A percentile compares a stretch with the other conserved stretches of the same genome.
phyloP scores from a whole-genome alignment of 805 yeast species.

The Wickerhamiella azyma region DNA sequence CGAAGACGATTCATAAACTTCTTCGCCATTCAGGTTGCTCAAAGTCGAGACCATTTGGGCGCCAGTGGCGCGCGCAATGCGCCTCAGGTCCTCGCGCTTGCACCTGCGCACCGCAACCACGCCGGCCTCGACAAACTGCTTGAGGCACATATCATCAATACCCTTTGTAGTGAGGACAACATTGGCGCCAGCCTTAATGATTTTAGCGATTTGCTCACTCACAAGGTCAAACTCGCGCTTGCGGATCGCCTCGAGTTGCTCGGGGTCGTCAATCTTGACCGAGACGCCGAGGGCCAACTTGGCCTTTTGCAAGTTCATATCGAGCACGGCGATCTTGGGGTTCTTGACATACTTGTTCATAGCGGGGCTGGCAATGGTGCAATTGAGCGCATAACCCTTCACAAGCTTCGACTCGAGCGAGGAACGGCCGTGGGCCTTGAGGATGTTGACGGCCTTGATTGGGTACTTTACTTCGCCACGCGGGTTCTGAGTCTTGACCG shows the following conservation, averaged over 20 bases:
- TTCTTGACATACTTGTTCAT: conserved; percentile 59
- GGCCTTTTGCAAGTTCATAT: conserved; percentile 87
- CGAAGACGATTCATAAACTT: conserved; percentile 70
- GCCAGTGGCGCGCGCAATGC: conserved; percentile 97
- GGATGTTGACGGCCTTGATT: conserved; percentile 87
- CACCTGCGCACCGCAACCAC: conserved; percentile 96
- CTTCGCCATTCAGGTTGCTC: conserved; percentile 93
- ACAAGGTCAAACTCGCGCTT: conserved; percentile 79
- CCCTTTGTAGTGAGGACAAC: conserved; percentile 90
- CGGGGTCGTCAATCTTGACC: conserved; percentile 93
- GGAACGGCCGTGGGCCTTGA: conserved; percentile 95
- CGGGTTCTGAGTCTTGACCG: conserved; percentile 78
- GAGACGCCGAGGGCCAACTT: conserved; percentile 98
- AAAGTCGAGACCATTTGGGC: conserved; percentile 77
- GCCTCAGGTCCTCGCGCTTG: conserved; percentile 87
- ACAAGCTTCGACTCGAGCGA: conserved; percentile 74
- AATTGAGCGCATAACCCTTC: conserved; percentile 89
- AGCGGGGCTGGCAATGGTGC: conserved; percentile 95
- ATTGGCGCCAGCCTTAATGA: conserved; percentile 79
- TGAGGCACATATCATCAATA: conserved; percentile 81
- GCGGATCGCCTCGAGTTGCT: conserved; percentile 84
- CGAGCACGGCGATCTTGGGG: conserved; percentile 79
- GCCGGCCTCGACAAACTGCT: conserved; percentile 80
- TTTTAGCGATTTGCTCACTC: conserved; percentile 67
- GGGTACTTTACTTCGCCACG: conserved; percentile 73